Evolutionary conservation across 1,284 basidiomycete genomes (phyloP), one percentile per base, ranked within the genome.

Genomic region (Tausonia pullulans): DNA sequence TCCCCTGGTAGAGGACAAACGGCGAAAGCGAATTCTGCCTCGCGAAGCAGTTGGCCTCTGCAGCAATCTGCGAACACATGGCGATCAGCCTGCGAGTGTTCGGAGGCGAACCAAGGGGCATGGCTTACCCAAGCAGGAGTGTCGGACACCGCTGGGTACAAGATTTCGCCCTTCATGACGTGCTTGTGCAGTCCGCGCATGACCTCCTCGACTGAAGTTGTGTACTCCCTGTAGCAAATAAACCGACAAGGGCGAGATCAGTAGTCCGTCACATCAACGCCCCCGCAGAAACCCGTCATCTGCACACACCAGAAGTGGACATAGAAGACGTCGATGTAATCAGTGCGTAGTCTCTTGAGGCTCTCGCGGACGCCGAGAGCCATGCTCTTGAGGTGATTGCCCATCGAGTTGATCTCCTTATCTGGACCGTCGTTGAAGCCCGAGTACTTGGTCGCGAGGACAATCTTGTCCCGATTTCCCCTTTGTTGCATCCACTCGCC

Each of bases 1-100:
- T 68, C 41, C 82, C 83, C 71, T 84, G 44, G 70, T 83, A 85
- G 63, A 84, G 74, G 54, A 79, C 77, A 67, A 85, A 84, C 6
- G 79, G 81, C 0, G 81, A 48, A 13, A 48, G 46, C 7, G 46
- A 48, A 13, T 48, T 48, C 8, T 7, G 8, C 46, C 46, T 7
- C 46, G 46, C 46, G 13, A 48, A 48, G 46, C 46, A 48, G 46
- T 48, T 48, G 7, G 46, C 46, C 46, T 48, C 46, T 7, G 46
- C 46, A 13, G 13, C 46, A 13, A 48, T 48, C 46, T 48, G 46
- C 46, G 13, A 48, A 48, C 46, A 48, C 46, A 7, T 48, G 8
- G 13, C 46, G 13, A 48, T 7, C 13, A 48, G 13, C 8, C 13
- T 48, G 8, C 8, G 46, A 48, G 46, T 13, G 46, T 48, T 8